A percentile compares a stretch with the other conserved stretches of the same genome.
Evolutionary conservation across 1,139 yeast genomes (phyloP).

Genomic region (Zygosaccharomyces sapae): DNA sequence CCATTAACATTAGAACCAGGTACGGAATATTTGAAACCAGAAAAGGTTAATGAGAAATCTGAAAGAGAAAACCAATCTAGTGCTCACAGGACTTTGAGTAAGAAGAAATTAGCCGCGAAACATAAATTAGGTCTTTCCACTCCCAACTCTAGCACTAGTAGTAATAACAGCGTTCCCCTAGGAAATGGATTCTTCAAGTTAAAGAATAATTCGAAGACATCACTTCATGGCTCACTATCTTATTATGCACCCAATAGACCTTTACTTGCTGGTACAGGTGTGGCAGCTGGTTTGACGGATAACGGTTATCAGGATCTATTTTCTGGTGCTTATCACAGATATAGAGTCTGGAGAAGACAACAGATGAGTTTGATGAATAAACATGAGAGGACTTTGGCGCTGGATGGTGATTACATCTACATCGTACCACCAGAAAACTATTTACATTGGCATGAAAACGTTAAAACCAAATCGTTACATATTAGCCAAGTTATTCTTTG

Average conservation of each 20-base stretch:
- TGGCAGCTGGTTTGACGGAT: conserved; percentile 18
- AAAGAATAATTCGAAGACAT: conserved; percentile 33
- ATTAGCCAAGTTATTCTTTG: conserved; percentile 71
- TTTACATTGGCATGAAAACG: conserved; percentile 59
- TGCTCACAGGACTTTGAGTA: conserved; percentile 15
- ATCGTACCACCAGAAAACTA: conserved; percentile 79
- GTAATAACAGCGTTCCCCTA: conserved; percentile 13
- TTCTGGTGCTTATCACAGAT: conserved; percentile 44
- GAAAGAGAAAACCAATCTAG: conserved; percentile 7
- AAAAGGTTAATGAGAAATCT: conserved; percentile 3
- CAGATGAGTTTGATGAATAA: conserved; percentile 71
- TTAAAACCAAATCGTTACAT: conserved; percentile 85
- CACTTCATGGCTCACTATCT: conserved; percentile 26
- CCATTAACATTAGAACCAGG: conserved; percentile 32
- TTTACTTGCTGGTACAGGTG: conserved; percentile 17
- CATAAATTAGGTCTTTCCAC: conserved; percentile 25
- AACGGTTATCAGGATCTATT: conserved; percentile 32
- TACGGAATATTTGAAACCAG: conserved; percentile 21
- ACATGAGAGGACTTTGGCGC: conserved; percentile 77
- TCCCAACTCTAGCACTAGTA: conserved; percentile 19
- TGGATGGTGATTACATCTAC: conserved; percentile 92
- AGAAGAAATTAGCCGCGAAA: conserved; percentile 23
- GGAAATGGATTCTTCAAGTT: conserved; percentile 30
- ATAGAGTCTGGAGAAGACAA: conserved; percentile 86
- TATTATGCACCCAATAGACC: conserved; percentile 23